phyloP scores from a whole-genome alignment of 1,284 basidiomycete species.

The Ganoderma lucidum region DNA sequence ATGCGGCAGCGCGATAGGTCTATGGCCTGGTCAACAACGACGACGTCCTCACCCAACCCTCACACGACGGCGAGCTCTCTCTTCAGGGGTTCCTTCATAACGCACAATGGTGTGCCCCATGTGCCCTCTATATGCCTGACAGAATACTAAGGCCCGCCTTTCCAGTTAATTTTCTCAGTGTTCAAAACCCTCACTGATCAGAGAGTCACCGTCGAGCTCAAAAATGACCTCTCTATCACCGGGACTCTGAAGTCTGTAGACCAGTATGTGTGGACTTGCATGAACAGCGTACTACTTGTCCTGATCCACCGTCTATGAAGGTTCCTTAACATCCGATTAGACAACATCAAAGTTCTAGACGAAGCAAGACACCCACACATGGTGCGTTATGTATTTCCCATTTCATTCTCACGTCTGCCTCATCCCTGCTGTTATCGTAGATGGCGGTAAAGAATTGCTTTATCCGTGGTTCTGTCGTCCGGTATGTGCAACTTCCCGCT shows the following conservation, averaged over 20 bases:
- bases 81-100: not conserved
- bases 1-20: too few species aligned
- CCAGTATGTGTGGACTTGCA: conserved; percentile 70
- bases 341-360: conserved; percentile 93
- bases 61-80: not conserved
- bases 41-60: not conserved
- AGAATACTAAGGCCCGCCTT: not conserved
- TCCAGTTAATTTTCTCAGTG: conserved; percentile 93
- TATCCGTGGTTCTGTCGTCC: conserved; percentile 97
- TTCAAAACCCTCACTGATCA: conserved; percentile 99
- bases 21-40: not conserved
- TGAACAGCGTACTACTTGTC: not conserved
- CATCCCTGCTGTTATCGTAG: conserved; percentile 51
- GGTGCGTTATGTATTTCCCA: conserved; percentile 59
- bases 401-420: not conserved
- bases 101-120: conserved; percentile 3
- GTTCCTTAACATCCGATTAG: conserved; percentile 97
- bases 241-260: conserved; percentile 98
- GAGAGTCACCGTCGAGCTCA: conserved; percentile 96
- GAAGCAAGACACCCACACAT: conserved; percentile 97
- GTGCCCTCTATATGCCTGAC: not conserved
- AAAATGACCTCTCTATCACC: conserved; percentile 98
- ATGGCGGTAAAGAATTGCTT: conserved; percentile 99
- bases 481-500: conserved; percentile 95
- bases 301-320: conserved; percentile 40